phyloP scores from a whole-genome alignment of 345 rosid species.

The Ceriops tagal region DNA sequence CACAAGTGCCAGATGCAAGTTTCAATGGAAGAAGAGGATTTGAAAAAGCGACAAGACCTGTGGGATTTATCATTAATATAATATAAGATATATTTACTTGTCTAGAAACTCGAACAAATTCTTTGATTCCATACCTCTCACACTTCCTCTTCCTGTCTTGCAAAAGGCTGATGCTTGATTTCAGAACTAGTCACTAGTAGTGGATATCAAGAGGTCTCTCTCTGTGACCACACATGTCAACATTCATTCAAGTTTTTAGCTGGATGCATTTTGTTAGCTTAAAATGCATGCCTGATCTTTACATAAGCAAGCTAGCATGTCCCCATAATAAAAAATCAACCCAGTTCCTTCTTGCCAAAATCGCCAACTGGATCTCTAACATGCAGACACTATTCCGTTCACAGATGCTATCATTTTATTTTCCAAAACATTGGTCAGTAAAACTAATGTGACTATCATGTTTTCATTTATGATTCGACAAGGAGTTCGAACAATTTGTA shows the following conservation, averaged over 20 bases:
- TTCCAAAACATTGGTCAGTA: constrained; percentile 1
- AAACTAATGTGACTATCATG: constrained; percentile 1
- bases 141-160: constrained; percentile 13
- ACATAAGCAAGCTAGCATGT: constrained; percentile 3
- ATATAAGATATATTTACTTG: constrained; percentile 25
- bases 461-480: neutral
- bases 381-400: neutral
- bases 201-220: constrained; percentile 15
- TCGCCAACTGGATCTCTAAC: constrained; percentile 2
- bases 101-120: constrained; percentile 47
- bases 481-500: constrained; percentile 15
- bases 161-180: constrained; percentile 30
- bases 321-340: constrained; percentile 5
- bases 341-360: constrained; percentile 8
- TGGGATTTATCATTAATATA: constrained; percentile 30
- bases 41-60: constrained; percentile 47
- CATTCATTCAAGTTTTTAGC: constrained; percentile 6
- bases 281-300: constrained; percentile 10
- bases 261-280: constrained; percentile 8
- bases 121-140: constrained; percentile 41
- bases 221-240: constrained; percentile 16
- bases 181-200: constrained; percentile 17
- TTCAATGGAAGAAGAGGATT: constrained; percentile 38
- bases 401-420: neutral
- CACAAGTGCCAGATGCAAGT: constrained; percentile 32